Evolutionary conservation across 176 grass and related monocot genomes (phyloP), one percentile per base, ranked within the genome.

Genomic region (Alloteropsis semialata): DNA sequence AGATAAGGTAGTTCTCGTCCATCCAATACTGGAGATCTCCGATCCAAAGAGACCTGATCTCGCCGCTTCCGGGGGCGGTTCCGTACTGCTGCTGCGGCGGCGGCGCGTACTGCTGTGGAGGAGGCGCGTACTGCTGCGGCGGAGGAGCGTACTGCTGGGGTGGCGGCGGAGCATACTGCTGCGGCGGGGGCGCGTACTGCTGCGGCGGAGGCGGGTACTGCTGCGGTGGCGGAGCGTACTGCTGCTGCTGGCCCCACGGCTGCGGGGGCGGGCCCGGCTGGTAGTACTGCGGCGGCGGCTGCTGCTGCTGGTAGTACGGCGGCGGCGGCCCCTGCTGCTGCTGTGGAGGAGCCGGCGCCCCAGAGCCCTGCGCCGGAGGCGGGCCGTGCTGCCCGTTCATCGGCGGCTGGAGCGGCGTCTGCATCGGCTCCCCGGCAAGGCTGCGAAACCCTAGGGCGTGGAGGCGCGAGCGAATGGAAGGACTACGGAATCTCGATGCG

Each of bases 21-120:
- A 97, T 94, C 95, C 95, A 97, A 62, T 92, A 89, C 84, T 92
- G 92, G 51, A 97, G 84, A 85, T 97, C 95, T 44, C 95, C 92
- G 29, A 97, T 91, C 95, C 95, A 97, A 65, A 97, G 81, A 4
- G 95, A 82, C 66, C 84, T 91, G 84, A 97, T 78, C 79, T 97
- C 95, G 34, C 90, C 88, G 11, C 65, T 53, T 17, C 69, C 79
- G 0, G 83, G 74, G 25, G 78, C 42, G 3, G 58, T 38, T 21
- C 84, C 78, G 62, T 87, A 82, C 45, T 82, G 88, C 65, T 91
- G 80, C 39, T 82, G 88, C 64, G 61, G 80, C 34, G 64, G 76
- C 0, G 55, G 67, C 28, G 88, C 86, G 72, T 85, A 91, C 65
- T 87, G 83, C 45, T 89, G 90, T 4, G 80, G 75, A 71, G 78